Conservation (phyloP, 768 basidiomycete species). For the Naganishia friedmannii region DNA sequence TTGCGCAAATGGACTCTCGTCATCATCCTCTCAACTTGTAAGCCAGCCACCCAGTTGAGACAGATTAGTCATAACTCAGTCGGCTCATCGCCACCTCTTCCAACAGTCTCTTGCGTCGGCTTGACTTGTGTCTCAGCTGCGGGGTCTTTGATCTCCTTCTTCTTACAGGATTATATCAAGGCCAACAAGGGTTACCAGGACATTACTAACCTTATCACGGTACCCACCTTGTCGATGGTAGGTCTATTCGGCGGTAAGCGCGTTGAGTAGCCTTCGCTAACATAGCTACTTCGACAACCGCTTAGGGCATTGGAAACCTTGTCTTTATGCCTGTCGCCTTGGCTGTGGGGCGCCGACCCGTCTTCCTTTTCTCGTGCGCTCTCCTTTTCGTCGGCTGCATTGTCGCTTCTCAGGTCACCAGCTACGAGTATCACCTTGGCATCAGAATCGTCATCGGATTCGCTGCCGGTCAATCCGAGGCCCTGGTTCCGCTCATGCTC, state of each 20-base stretch:
- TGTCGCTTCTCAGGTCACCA: slow-evolving; percentile 15
- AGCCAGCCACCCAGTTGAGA: neutral
- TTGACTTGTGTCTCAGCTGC: slow-evolving; percentile 9
- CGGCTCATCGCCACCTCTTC: neutral
- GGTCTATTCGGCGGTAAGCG: neutral
- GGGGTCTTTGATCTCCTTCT: slow-evolving; percentile 7
- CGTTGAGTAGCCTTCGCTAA: neutral
- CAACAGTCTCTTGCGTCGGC: slow-evolving; percentile 10
- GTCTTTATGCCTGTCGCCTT: slow-evolving; percentile 8
- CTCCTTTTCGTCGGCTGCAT: slow-evolving; percentile 6
- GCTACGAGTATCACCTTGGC: slow-evolving; percentile 15
- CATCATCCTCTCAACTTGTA: slow-evolving; percentile 3
- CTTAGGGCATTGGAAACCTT: slow-evolving; percentile 1
- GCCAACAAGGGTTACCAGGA: slow-evolving; percentile 10
- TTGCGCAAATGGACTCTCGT: slow-evolving; percentile 9
- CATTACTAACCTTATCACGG: slow-evolving; percentile 15
- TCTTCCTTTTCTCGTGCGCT: slow-evolving; percentile 7
- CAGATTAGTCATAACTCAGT: neutral
- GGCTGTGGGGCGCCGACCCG: slow-evolving; percentile 7
- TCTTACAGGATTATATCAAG: slow-evolving; percentile 10
- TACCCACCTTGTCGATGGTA: slow-evolving; percentile 11
- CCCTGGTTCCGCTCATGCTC: slow-evolving; percentile 21
- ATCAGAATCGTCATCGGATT: slow-evolving; percentile 18
- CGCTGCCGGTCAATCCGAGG: slow-evolving; percentile 20
- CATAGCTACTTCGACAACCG: neutral